A percentile compares a stretch with the other conserved stretches of the same genome.
These are phyloP conservation scores for Pleodorina starrii DNA, from an alignment of 139 green algal genomes.

Conservation along the genomic window DNA sequence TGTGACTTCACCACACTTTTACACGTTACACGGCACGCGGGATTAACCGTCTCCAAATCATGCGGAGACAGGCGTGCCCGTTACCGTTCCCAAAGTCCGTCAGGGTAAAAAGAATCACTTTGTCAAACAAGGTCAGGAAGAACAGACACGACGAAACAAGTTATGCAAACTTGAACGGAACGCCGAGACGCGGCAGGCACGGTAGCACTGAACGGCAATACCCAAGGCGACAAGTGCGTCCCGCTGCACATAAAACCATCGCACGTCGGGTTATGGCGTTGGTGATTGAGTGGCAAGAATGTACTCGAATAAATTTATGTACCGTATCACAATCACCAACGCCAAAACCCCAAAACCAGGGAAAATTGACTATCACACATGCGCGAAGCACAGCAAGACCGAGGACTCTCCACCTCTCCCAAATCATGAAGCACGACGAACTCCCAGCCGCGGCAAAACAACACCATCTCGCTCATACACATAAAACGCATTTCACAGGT, in stretches of 20 bases:
- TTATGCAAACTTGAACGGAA: neutral
- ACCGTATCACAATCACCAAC: conserved; percentile 32
- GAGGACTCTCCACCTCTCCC: conserved; percentile 7
- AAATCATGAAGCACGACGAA: neutral
- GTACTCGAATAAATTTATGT: conserved; percentile 32
- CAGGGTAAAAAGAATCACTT: conserved; percentile 5
- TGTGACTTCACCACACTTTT: no score
- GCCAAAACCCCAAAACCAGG: neutral
- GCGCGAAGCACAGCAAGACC: neutral
- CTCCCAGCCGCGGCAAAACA: neutral
- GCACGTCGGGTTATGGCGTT: conserved; percentile 17
- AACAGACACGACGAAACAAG: neutral
- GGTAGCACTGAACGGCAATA: neutral
- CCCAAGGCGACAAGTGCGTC: neutral
- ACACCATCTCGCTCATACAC: neutral
- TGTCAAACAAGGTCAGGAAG: neutral
- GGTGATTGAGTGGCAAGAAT: conserved; percentile 35
- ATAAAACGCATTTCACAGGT: neutral
- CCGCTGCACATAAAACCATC: neutral
- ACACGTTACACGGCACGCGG: no score
- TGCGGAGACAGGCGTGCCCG: neutral
- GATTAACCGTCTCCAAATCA: conserved; percentile 34
- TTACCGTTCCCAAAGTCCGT: neutral
- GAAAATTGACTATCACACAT: conserved; percentile 32
- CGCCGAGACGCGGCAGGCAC: neutral